A percentile compares a stretch with the other conserved stretches of the same genome.
phyloP scores from a whole-genome alignment of 306 rosid genomes.

The Rosa lucieae region DNA sequence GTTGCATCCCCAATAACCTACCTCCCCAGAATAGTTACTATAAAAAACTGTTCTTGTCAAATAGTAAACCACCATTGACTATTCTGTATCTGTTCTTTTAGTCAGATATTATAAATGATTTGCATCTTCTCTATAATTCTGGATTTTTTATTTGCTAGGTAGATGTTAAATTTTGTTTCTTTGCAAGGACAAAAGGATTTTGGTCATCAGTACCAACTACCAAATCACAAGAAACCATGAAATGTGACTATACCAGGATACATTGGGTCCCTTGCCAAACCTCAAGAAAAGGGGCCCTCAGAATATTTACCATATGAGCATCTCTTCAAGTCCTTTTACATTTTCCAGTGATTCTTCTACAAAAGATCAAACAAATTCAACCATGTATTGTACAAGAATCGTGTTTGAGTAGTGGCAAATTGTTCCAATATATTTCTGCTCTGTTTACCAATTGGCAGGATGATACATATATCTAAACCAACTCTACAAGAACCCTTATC shows the following conservation, averaged over 20 bases:
- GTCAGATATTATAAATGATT: too few species aligned
- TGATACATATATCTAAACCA: conserved; percentile 52
- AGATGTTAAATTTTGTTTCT: neutral
- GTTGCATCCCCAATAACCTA: conserved; percentile 14
- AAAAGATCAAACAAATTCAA: neutral
- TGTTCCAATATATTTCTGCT: conserved; percentile 33
- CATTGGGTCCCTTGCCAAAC: neutral
- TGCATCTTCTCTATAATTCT: neutral
- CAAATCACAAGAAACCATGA: neutral
- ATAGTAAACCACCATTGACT: neutral
- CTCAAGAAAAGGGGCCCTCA: neutral
- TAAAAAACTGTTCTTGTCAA: neutral
- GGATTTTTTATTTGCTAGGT: neutral
- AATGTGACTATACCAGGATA: neutral
- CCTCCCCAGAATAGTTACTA: conserved; percentile 3
- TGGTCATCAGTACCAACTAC: neutral
- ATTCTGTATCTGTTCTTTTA: neutral
- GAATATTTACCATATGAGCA: neutral
- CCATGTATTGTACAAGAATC: conserved; percentile 6
- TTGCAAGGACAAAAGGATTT: neutral
- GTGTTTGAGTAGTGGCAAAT: conserved; percentile 23
- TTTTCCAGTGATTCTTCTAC: neutral
- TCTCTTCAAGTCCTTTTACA: neutral
- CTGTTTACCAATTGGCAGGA: conserved; percentile 38
- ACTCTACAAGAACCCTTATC: conserved; percentile 13